phyloP scores from a whole-genome alignment of 202 grass and related monocot species.

The Setaria italica region DNA sequence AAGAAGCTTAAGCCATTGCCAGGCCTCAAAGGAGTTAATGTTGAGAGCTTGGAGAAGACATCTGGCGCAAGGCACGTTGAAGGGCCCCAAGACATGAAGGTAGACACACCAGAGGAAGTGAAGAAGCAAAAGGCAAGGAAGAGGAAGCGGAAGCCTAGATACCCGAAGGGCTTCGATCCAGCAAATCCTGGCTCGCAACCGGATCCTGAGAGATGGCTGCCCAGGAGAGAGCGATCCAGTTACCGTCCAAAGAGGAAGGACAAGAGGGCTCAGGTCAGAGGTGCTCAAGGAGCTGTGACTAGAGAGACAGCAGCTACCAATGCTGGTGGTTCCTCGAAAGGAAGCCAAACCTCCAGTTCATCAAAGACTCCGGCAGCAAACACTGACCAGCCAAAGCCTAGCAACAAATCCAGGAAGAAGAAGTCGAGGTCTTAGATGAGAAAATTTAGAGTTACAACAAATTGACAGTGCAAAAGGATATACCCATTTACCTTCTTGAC shows the following conservation, averaged over 20 bases:
- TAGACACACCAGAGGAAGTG: conserved; percentile 69
- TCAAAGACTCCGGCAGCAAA: conserved; percentile 53
- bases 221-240: conserved; percentile 87
- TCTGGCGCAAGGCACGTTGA: conserved; percentile 85
- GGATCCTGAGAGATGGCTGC: conserved; percentile 95
- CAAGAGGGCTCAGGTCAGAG: conserved; percentile 89
- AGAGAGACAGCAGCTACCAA: conserved; percentile 51
- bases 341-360: conserved; percentile 38
- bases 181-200: conserved; percentile 87
- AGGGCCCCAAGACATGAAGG: conserved; percentile 49
- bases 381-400: conserved; percentile 62
- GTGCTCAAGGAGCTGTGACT: conserved; percentile 83
- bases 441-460: not conserved
- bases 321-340: conserved; percentile 35
- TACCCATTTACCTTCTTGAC: conserved; percentile 39
- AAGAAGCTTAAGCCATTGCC: conserved; percentile 84
- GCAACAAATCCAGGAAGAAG: conserved; percentile 72
- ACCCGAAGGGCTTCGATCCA: conserved; percentile 88
- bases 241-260: conserved; percentile 94
- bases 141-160: conserved; percentile 91
- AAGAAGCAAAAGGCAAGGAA: conserved; percentile 88
- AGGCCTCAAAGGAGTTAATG: conserved; percentile 79
- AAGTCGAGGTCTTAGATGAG: conserved; percentile 74
- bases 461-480: conserved; percentile 11
- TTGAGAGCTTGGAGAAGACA: conserved; percentile 85